Evolutionary conservation across 345 rosid species (phyloP).

Genomic region (Limnanthes douglasii): DNA sequence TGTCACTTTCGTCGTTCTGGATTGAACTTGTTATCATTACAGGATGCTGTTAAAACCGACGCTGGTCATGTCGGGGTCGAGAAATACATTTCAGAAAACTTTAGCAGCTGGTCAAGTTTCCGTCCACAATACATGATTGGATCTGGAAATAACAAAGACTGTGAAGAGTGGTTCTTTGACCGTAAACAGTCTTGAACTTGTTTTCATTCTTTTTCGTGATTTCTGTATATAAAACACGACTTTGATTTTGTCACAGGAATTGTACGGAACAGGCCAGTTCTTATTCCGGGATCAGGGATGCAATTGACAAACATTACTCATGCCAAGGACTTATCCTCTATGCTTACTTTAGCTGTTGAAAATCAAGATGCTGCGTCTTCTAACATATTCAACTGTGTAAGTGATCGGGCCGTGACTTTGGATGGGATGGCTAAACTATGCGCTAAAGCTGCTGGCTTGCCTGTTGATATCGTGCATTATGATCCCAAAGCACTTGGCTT

Average conservation of each 20-base stretch:
- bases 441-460: constrained; percentile 68
- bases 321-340: constrained; percentile 72
- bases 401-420: constrained; percentile 83
- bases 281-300: constrained; percentile 91
- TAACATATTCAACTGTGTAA: constrained; percentile 77
- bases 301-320: constrained; percentile 79
- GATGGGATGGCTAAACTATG: constrained; percentile 94
- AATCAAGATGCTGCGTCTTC: constrained; percentile 53
- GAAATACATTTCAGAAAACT: constrained; percentile 57
- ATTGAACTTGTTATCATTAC: constrained; percentile 7
- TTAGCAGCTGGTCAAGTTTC: constrained; percentile 51
- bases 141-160: constrained; percentile 96
- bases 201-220: neutral
- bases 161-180: constrained; percentile 99
- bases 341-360: constrained; percentile 64
- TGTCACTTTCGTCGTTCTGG: no score
- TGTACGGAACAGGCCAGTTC: constrained; percentile 72
- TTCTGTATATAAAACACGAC: neutral
- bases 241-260: constrained; percentile 35
- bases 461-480: constrained; percentile 68
- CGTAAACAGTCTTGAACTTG: constrained; percentile 17
- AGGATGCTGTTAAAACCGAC: constrained; percentile 73
- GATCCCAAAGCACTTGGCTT: constrained; percentile 75
- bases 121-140: constrained; percentile 97
- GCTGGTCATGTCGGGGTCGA: constrained; percentile 90